phyloP scores from a whole-genome alignment of 352 stramenopile genomes.

The Peronospora tabacina region DNA sequence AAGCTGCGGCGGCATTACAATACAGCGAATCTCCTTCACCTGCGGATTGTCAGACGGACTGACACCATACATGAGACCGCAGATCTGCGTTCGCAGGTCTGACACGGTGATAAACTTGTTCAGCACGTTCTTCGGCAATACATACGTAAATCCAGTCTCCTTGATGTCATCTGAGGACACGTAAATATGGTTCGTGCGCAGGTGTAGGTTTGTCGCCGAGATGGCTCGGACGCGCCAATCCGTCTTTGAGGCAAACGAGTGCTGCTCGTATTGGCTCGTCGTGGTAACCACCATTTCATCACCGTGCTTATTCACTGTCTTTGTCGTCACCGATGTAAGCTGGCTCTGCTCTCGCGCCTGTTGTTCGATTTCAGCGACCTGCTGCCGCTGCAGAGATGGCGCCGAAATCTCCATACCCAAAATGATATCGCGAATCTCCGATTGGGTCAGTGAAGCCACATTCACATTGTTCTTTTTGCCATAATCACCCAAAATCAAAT shows the following conservation, averaged over 20 bases:
- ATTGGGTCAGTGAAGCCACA: constrained; percentile 98
- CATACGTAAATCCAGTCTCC: constrained; percentile 98
- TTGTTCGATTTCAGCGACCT: constrained; percentile 99
- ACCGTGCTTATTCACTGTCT: constrained; percentile 98
- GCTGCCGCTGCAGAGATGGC: constrained; percentile 97
- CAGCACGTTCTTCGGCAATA: constrained; percentile 99
- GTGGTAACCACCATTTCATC: constrained; percentile 99
- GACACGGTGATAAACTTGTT: constrained; percentile 99
- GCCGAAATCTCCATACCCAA: constrained; percentile 99
- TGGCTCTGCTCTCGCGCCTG: constrained; percentile 97
- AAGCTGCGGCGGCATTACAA: constrained; percentile 98
- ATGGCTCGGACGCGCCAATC: constrained; percentile 99
- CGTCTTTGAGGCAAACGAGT: constrained; percentile 98
- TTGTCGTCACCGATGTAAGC: constrained; percentile 97
- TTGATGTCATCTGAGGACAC: constrained; percentile 97
- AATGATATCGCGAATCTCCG: constrained; percentile 99
- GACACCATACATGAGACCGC: constrained; percentile 98
- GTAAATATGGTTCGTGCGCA: constrained; percentile 99
- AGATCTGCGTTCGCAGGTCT: constrained; percentile 96
- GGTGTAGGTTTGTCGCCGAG: constrained; percentile 96
- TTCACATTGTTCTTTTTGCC: constrained; percentile 99
- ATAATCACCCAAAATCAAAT: constrained; percentile 99
- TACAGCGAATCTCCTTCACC: constrained; percentile 98
- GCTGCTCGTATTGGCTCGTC: constrained; percentile 98
- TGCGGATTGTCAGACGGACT: constrained; percentile 97